Base-by-base conservation (phyloP, 2,329 filamentous ascomycete species). In the Sordariomycetes sp. region DNA sequence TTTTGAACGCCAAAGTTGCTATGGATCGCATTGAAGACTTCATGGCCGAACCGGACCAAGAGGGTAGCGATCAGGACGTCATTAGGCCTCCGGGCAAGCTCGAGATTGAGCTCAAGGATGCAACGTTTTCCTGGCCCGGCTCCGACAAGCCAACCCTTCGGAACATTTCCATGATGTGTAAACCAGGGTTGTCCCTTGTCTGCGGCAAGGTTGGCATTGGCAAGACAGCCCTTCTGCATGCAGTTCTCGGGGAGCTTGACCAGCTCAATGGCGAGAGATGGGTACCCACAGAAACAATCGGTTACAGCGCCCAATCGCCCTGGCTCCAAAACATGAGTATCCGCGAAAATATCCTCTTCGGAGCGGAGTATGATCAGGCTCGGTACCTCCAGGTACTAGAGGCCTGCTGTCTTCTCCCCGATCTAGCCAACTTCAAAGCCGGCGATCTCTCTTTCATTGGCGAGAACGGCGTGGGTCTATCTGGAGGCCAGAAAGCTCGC, bases 11-110 rank as follows among this genome's bases (percentile, higher is more conserved):
- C 0, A 84, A 81, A n/a, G 85, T 96, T 20, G 87, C 90, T 0
- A 82, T 95, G 61, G 82, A 80, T 10, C 85, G 90, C 62, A 89
- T 96, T 22, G 87, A 95, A 64, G 78, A 81, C 24, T 96, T 95
- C 70, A 95, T 96, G 89, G 73, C 76, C 0, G 90, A 96, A 68
- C 89, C 89, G 0, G 83, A 96, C 64, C 89, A 90, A 62, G 79
- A 81, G 34, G 75, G 79, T 32, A 67, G 24, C 22, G 52, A 53
- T 48, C 67, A 1, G 61, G 61, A 2, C 64, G 71, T 20, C 28
- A 52, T 24, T 10, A 24, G 54, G 17, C 59, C 58, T 15, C 53
- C 42, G 22, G 24, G n/a, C 22, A 15, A 54, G 4, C 42, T 54
- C 20, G 71, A 77, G 17, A 72, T 85, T 22, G 68, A 77, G 48